These are phyloP conservation scores for Rosa hybrid DNA, from an alignment of 331 rosid genomes.

Conservation along the genomic window DNA sequence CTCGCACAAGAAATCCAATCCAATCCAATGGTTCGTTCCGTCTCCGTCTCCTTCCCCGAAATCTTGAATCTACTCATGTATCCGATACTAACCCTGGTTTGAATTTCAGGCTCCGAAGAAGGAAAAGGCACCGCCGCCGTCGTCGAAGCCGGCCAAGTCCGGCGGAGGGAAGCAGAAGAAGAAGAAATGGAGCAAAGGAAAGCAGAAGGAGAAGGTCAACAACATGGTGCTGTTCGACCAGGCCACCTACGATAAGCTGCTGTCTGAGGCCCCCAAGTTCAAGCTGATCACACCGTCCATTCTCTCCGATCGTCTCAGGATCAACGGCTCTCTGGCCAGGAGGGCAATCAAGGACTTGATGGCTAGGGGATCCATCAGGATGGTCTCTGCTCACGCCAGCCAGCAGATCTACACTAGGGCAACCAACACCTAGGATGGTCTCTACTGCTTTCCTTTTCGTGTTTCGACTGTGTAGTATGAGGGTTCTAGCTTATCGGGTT, in stretches of 20 bases:
- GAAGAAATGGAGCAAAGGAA: conserved; percentile 90
- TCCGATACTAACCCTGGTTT: neutral
- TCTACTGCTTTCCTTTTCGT: neutral
- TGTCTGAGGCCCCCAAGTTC: conserved; percentile 67
- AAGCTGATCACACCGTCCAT: conserved; percentile 75
- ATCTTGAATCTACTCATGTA: neutral
- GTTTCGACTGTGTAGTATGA: conserved; percentile 9
- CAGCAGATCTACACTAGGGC: conserved; percentile 79
- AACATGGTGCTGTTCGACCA: conserved; percentile 77
- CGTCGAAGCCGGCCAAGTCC: conserved; percentile 70
- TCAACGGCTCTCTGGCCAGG: conserved; percentile 72
- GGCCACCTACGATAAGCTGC: conserved; percentile 66
- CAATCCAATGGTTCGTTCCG: neutral
- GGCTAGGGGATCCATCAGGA: conserved; percentile 63
- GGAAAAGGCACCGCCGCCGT: conserved; percentile 73
- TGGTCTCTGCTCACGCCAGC: conserved; percentile 67
- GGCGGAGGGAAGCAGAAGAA: conserved; percentile 84
- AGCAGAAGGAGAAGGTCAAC: conserved; percentile 87
- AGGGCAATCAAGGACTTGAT: conserved; percentile 62
- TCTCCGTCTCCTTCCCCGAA: neutral
- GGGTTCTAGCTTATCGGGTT: neutral
- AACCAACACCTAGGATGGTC: conserved; percentile 52
- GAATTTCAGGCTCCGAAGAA: conserved; percentile 66
- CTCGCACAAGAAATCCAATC: neutral
- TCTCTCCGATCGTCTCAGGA: conserved; percentile 69